These are phyloP conservation scores for Glycyrrhiza uralensis DNA, from an alignment of 306 rosid species.

Conservation along the genomic window DNA sequence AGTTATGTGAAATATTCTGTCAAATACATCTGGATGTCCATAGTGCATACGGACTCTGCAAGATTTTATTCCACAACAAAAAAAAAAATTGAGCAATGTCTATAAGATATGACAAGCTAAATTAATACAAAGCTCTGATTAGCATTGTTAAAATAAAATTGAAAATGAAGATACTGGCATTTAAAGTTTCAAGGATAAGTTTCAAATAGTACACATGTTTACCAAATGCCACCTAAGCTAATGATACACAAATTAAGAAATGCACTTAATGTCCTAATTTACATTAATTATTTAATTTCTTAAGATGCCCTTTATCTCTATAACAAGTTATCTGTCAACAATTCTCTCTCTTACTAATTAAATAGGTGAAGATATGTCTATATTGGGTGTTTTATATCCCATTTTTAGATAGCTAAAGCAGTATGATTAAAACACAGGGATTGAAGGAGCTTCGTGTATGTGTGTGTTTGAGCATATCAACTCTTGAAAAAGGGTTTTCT, in stretches of 20 bases:
- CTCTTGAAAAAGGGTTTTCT: too few relatives aligned
- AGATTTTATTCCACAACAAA: constrained; percentile 10
- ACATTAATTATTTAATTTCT: too few relatives aligned
- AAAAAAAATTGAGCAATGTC: constrained; percentile 1
- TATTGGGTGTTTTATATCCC: not conserved
- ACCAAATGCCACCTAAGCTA: not conserved
- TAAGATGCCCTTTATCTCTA: too few relatives aligned
- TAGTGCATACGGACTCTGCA: constrained; percentile 99
- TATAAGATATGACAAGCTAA: not conserved
- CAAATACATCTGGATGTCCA: constrained; percentile 99
- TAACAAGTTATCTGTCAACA: not conserved
- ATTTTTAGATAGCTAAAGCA: not conserved
- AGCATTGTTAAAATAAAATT: not conserved
- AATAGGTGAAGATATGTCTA: not conserved
- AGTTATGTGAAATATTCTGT: constrained; percentile 87
- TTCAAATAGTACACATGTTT: not conserved
- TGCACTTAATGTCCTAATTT: not conserved
- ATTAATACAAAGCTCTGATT: not conserved
- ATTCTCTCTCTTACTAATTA: not conserved
- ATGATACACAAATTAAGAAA: not conserved
- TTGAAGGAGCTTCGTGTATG: not conserved
- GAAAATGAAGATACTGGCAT: not conserved
- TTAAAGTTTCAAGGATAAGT: not conserved
- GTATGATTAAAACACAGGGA: not conserved
- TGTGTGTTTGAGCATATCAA: not conserved